Evolutionary conservation across 768 basidiomycete genomes (phyloP).

Genomic region (Ramaria rubella): DNA sequence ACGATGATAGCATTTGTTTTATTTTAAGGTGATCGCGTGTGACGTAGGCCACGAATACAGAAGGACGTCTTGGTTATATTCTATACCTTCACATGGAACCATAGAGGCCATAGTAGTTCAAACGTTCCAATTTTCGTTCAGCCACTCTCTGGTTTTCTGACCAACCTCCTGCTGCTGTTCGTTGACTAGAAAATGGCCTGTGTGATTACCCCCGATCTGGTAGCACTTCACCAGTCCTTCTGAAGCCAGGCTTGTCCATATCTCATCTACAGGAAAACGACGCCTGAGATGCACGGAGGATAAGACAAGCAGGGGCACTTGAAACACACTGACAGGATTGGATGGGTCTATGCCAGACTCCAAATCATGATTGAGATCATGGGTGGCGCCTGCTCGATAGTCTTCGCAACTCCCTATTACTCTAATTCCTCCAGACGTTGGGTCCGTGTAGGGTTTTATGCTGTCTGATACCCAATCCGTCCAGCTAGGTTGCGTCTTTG

Average conservation of each 20-base stretch:
- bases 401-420: conserved; percentile 15
- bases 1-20: no score
- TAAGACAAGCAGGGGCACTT: conserved; percentile 13
- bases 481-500: conserved; percentile 1
- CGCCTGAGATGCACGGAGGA: conserved; percentile 14
- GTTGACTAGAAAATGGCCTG: conserved; percentile 16
- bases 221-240: conserved; percentile 7
- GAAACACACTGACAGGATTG: background rate
- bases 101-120: background rate
- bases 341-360: conserved; percentile 11
- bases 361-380: conserved; percentile 13
- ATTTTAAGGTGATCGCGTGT: no score
- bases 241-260: conserved; percentile 10
- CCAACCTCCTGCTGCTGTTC: conserved; percentile 13
- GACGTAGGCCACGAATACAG: background rate
- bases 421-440: conserved; percentile 4
- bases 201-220: conserved; percentile 14
- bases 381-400: conserved; percentile 17
- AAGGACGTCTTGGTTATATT: no score
- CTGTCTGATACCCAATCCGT: conserved; percentile 13
- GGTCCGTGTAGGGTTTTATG: conserved; percentile 14
- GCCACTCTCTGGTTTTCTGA: conserved; percentile 10
- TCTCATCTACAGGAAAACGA: conserved; percentile 13
- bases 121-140: conserved; percentile 2
- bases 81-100: no score